A percentile compares a stretch with the other conserved stretches of the same genome.
These are phyloP conservation scores for Meyerozyma carpophila DNA, from an alignment of 1,139 yeast species.

Conservation along the genomic window DNA sequence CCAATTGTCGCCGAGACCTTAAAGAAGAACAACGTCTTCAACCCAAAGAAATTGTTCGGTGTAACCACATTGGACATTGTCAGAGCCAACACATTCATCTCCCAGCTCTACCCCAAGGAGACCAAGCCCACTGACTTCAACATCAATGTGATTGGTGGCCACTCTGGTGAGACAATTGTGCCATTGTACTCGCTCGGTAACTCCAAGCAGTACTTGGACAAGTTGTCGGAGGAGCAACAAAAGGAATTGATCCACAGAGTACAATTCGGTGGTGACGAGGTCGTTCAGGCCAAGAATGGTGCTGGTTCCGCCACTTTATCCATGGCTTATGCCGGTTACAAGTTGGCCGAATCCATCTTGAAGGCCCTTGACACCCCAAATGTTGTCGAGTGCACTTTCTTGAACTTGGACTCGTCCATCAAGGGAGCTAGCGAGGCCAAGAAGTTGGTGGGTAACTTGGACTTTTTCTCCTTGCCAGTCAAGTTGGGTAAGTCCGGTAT, in stretches of 20 bases:
- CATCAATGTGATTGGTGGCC: conserved; percentile 90
- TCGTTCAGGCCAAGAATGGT: conserved; percentile 96
- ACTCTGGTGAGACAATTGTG: conserved; percentile 96
- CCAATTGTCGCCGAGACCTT: conserved; percentile 96
- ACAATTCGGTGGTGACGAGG: conserved; percentile 99
- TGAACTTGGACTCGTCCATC: conserved; percentile 38
- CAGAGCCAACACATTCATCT: conserved; percentile 88
- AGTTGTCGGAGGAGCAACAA: conserved; percentile 20
- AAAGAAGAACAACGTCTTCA: conserved; percentile 79
- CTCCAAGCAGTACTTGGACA: conserved; percentile 19
- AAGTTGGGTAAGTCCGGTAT: conserved; percentile 88
- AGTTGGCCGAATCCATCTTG: conserved; percentile 84
- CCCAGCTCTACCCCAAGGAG: conserved; percentile 50
- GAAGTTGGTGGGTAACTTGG: conserved; percentile 67
- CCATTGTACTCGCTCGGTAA: conserved; percentile 71
- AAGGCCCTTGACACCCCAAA: conserved; percentile 54
- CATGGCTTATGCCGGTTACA: conserved; percentile 98
- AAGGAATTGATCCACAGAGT: conserved; percentile 82
- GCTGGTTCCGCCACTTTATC: conserved; percentile 98
- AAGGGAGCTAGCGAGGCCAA: conserved; percentile 76
- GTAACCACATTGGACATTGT: conserved; percentile 95
- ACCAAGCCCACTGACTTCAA: conserved; percentile 69
- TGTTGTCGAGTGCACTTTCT: conserved; percentile 74
- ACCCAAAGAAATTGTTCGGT: conserved; percentile 91
- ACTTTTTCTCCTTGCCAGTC: conserved; percentile 90